Conservation (phyloP, 2,329 filamentous ascomycete species). For the Fusarium incarnatum region DNA sequence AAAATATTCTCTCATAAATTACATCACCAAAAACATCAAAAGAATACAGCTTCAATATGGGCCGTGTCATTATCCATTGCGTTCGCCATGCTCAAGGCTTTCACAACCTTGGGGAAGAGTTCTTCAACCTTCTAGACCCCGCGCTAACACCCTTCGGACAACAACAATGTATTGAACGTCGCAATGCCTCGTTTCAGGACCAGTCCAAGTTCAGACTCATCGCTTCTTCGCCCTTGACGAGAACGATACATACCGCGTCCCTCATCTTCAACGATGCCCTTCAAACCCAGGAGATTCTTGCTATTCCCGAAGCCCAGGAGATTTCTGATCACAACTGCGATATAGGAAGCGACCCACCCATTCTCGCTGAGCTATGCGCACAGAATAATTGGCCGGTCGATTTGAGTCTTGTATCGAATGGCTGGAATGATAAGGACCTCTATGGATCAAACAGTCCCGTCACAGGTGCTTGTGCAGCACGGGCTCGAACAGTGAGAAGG, state of each 20-base stretch:
- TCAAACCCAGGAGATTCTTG: slow-evolving; percentile 20
- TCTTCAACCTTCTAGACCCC: slow-evolving; percentile 32
- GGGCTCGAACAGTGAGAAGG: slow-evolving; percentile 27
- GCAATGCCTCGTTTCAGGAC: slow-evolving; percentile 29
- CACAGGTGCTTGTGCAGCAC: slow-evolving; percentile 20
- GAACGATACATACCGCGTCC: slow-evolving; percentile 29
- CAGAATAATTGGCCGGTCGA: slow-evolving; percentile 33
- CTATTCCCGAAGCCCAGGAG: slow-evolving; percentile 36
- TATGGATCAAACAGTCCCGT: slow-evolving; percentile 35
- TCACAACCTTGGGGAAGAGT: slow-evolving; percentile 37
- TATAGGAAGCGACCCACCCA: slow-evolving; percentile 10
- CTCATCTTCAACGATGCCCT: slow-evolving; percentile 25
- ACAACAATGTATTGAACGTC: slow-evolving; percentile 29
- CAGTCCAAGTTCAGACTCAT: slow-evolving; percentile 34
- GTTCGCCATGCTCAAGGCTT: slow-evolving; percentile 34
- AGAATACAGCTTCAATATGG: slow-evolving; percentile 6
- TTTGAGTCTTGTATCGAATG: slow-evolving; percentile 13
- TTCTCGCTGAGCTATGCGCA: not conserved
- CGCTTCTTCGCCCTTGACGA: slow-evolving; percentile 26
- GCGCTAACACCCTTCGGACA: slow-evolving; percentile 33
- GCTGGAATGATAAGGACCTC: slow-evolving; percentile 31
- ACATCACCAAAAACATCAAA: not conserved
- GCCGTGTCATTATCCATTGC: slow-evolving; percentile 28
- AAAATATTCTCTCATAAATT: not conserved
- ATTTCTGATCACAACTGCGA: slow-evolving; percentile 36